phyloP scores from a whole-genome alignment of 2,329 filamentous ascomycete species.

The Paramyrothecium roridum region DNA sequence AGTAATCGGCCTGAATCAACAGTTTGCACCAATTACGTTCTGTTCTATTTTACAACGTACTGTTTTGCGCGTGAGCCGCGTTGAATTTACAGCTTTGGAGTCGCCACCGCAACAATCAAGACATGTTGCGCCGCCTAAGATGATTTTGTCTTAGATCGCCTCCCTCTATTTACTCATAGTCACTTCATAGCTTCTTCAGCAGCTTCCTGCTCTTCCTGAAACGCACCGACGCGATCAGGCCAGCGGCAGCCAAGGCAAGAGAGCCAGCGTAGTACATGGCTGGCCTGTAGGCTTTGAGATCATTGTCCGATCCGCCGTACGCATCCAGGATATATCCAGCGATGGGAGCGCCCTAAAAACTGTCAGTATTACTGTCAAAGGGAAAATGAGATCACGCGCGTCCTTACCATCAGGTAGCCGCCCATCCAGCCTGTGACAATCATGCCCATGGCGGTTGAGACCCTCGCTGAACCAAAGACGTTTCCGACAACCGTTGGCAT shows the following conservation, averaged over 20 bases:
- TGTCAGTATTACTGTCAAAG: not conserved
- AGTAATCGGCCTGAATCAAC: too few relatives aligned
- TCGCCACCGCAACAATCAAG: not conserved
- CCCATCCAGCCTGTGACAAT: not conserved
- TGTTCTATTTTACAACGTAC: too few relatives aligned
- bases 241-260: constrained; percentile 40
- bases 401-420: constrained; percentile 23
- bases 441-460: not conserved
- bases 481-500: constrained; percentile 62
- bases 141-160: not conserved
- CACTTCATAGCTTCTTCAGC: constrained; percentile 19
- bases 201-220: constrained; percentile 34
- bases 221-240: constrained; percentile 36
- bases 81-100: too few relatives aligned
- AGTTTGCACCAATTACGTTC: too few relatives aligned
- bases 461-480: constrained; percentile 51
- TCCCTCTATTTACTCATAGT: not conserved
- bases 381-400: not conserved
- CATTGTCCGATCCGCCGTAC: constrained; percentile 42
- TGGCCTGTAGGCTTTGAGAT: constrained; percentile 49
- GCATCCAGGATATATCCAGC: constrained; percentile 55
- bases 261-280: constrained; percentile 59
- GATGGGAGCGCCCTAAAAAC: constrained; percentile 48
- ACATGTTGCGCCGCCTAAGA: not conserved
- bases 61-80: too few relatives aligned